Evolutionary conservation across 345 rosid genomes (phyloP), one percentile per base, ranked within the genome.

Genomic region (Aquilaria yunnanensis): DNA sequence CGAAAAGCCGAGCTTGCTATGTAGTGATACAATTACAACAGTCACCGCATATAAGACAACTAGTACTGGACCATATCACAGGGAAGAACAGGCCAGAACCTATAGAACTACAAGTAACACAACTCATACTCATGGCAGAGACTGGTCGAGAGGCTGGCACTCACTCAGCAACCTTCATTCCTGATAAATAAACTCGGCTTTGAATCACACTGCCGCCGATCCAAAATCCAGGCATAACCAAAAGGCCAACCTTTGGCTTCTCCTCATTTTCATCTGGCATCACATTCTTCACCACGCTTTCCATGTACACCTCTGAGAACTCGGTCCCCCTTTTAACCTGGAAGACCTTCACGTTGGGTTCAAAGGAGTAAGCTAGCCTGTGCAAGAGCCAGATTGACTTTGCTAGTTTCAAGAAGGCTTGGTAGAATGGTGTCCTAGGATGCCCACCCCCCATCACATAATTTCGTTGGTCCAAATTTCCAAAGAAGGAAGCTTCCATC

Each of bases 401-500:
- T 12, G 96, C 94, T 6, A 89, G 75, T 68, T 89, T 89, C 52
- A 89, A 63, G 67, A 84, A 86, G 0, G 87, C 93, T 67, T 83
- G 88, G 75, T 89, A 89, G 56, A 89, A 86, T 31, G 86, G 79
- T 0, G 96, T 86, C 77, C 96, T 79, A 9, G 93, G 91, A 66
- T 86, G 91, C 11, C 96, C 93, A 41, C 93, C 93, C 47, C 87
- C 88, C 59, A 70, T 69, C 9, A 89, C 70, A 64, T 78, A 86
- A 66, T 83, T 86, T 62, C 88, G 75, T 66, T 89, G 94, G 75
- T 86, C 94, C 51, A 86, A 66, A 47, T 86, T 85, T 14, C 94
- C 96, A 47, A 89, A 89, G 83, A 89, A 89, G 0, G 96, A 89
- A 64, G 89, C 91, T 68, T 89, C 96, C 91, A 89, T 84, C 79